A percentile compares a stretch with the other conserved stretches of the same genome.
Conservation (phyloP, 2,329 filamentous ascomycete genomes). For the Clarireedia monteithiana region DNA sequence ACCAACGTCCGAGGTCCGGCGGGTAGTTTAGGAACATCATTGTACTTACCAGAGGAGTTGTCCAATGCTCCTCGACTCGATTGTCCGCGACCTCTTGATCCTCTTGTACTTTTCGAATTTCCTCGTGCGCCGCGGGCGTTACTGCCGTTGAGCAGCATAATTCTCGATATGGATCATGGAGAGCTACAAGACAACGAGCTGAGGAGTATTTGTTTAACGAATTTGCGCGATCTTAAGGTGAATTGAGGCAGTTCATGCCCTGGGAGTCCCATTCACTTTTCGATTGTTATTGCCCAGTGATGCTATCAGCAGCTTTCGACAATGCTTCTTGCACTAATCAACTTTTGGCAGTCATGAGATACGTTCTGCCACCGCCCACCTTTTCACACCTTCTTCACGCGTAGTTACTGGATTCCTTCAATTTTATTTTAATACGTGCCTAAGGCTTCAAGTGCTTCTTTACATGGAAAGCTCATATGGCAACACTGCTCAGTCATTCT, state of each 20-base stretch:
- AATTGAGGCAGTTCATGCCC: neutral
- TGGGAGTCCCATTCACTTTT: neutral
- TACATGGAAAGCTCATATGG: too few relatives aligned
- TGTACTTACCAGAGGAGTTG: slow-evolving; percentile 27
- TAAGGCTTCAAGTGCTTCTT: too few relatives aligned
- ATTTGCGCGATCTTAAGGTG: neutral
- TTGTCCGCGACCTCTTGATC: slow-evolving; percentile 26
- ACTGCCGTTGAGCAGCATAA: slow-evolving; percentile 24
- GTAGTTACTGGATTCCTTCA: too few relatives aligned
- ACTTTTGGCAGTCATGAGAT: neutral
- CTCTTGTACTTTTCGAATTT: slow-evolving; percentile 23
- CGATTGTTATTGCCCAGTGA: neutral
- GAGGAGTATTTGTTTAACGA: slow-evolving; percentile 13
- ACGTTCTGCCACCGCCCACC: neutral
- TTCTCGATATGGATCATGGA: slow-evolving; percentile 26
- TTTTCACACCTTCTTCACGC: too few relatives aligned
- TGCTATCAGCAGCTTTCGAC: neutral
- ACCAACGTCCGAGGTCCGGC: slow-evolving; percentile 10
- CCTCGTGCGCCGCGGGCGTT: slow-evolving; percentile 23
- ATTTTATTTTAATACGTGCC: too few relatives aligned
- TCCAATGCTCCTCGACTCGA: slow-evolving; percentile 28
- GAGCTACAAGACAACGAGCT: slow-evolving; percentile 15
- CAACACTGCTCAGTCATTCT: too few relatives aligned
- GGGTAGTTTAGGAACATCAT: slow-evolving; percentile 10
- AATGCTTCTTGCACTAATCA: neutral